Percentiles rank a stretch among this genome's conserved stretches.
These are phyloP conservation scores for Saccharomyces pastorianus DNA, from an alignment of 1,139 yeast genomes.

Conservation along the genomic window DNA sequence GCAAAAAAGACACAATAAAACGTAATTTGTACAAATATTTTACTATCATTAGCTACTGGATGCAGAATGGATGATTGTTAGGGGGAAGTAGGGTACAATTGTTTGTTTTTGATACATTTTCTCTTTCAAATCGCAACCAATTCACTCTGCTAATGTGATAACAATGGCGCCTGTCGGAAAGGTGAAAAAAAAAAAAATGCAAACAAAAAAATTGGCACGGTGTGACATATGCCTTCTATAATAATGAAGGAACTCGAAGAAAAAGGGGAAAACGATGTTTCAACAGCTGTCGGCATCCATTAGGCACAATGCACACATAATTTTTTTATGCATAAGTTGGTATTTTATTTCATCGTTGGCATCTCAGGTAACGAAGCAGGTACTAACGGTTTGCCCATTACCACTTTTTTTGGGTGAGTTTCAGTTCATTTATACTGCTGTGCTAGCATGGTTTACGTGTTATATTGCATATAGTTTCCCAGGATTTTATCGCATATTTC, in stretches of 20 bases:
- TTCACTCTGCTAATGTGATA: not conserved
- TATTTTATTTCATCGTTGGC: conserved; percentile 74
- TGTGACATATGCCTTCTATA: not conserved
- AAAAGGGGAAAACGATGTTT: not conserved
- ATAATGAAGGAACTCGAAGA: not conserved
- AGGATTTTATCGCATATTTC: conserved; percentile 34
- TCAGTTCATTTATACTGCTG: conserved; percentile 68
- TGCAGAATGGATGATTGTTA: not conserved
- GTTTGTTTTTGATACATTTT: not conserved
- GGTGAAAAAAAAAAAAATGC: not conserved
- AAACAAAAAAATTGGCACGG: not conserved
- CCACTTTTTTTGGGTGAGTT: conserved; percentile 83
- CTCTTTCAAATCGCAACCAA: not conserved
- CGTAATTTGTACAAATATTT: not conserved
- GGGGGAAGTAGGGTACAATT: not conserved
- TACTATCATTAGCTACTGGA: not conserved
- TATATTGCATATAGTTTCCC: conserved; percentile 20
- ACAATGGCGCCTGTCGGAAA: not conserved
- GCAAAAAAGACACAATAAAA: not conserved
- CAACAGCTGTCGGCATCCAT: conserved; percentile 1
- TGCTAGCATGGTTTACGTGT: conserved; percentile 30
- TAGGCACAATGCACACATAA: conserved; percentile 29
- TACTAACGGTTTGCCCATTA: conserved; percentile 59
- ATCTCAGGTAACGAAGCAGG: conserved; percentile 72
- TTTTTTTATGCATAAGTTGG: conserved; percentile 64